Evolutionary conservation across 768 basidiomycete species (phyloP).

Genomic region (Trametes cingulata): DNA sequence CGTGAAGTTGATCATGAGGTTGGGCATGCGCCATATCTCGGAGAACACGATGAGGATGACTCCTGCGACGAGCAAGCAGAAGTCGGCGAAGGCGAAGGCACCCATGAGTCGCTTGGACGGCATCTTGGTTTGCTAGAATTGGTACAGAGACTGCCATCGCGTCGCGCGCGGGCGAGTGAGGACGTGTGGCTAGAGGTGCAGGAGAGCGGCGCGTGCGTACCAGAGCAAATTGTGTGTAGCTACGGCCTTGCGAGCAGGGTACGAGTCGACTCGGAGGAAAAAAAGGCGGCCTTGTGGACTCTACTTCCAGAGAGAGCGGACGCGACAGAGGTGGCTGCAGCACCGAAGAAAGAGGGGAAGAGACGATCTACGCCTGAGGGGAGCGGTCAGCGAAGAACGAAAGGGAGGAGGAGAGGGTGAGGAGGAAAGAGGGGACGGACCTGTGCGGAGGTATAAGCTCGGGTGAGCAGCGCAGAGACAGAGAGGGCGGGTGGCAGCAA

Average conservation of each 20-base stretch:
- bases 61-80: conserved; percentile 71
- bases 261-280: conserved; percentile 25
- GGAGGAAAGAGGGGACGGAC: conserved; percentile 18
- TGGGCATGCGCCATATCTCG: conserved; percentile 66
- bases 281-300: conserved; percentile 32
- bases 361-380: conserved; percentile 71
- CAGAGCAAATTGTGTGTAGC: conserved; percentile 10
- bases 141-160: conserved; percentile 23
- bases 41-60: conserved; percentile 64
- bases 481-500: background rate
- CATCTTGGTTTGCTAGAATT: conserved; percentile 47
- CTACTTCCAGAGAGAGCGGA: conserved; percentile 57
- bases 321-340: conserved; percentile 45
- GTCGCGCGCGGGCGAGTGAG: background rate
- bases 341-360: conserved; percentile 43
- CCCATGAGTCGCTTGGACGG: conserved; percentile 68
- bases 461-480: background rate
- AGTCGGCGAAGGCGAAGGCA: conserved; percentile 72
- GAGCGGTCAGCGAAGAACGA: conserved; percentile 37
- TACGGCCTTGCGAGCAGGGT: conserved; percentile 18
- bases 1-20: conserved; percentile 75
- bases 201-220: conserved; percentile 3
- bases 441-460: conserved; percentile 21
- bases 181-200: background rate
- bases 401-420: conserved; percentile 31